These are phyloP conservation scores for Linum usitatissimum DNA, from an alignment of 345 rosid species.

Conservation along the genomic window DNA sequence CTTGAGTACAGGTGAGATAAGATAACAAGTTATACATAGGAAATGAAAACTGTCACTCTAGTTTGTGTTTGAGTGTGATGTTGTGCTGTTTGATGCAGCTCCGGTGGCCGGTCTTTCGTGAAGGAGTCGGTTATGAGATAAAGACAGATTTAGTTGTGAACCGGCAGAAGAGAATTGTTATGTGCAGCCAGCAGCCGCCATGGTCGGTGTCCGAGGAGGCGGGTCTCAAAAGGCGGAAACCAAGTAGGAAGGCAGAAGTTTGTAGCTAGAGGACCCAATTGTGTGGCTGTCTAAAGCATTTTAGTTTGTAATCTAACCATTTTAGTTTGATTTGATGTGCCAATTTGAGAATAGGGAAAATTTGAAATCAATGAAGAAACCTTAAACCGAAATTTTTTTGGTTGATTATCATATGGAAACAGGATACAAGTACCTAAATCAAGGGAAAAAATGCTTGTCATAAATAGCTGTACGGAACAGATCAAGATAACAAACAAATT, in stretches of 20 bases:
- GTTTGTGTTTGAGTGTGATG: background rate
- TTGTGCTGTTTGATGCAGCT: conserved; percentile 35
- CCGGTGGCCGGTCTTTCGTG: conserved; percentile 76
- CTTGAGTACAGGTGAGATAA: conserved; percentile 69
- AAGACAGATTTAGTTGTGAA: background rate
- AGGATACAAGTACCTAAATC: too few relatives aligned
- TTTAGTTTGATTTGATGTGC: too few relatives aligned
- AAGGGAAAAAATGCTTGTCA: too few relatives aligned
- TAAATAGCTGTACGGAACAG: too few relatives aligned
- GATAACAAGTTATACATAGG: background rate
- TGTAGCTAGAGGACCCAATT: background rate
- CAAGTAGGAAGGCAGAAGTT: background rate
- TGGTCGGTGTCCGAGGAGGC: background rate
- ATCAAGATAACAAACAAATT: too few relatives aligned
- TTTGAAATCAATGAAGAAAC: too few relatives aligned
- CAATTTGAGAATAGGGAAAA: too few relatives aligned
- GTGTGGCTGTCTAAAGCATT: too few relatives aligned
- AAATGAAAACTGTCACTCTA: background rate
- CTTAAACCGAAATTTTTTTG: too few relatives aligned
- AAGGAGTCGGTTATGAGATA: conserved; percentile 58
- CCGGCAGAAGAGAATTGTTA: background rate
- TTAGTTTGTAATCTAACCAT: too few relatives aligned
- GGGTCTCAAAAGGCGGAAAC: background rate
- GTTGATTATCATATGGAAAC: too few relatives aligned
- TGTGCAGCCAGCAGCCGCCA: background rate